Percentiles rank a stretch among this genome's conserved stretches.
Conservation (phyloP, 2,329 filamentous ascomycete genomes). For the Fusarium globosum region DNA sequence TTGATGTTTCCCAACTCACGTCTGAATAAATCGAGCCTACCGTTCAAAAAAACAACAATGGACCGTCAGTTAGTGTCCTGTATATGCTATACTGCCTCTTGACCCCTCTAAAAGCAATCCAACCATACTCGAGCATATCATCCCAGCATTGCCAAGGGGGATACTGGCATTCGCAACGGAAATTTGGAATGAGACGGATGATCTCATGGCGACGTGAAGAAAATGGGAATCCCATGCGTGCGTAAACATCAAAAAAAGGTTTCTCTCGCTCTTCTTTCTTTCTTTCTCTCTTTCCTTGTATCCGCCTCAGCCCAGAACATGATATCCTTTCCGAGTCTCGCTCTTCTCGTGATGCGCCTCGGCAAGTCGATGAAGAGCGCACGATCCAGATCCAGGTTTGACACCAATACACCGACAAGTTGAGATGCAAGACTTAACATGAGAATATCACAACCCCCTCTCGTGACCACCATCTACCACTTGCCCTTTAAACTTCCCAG, state of each 20-base stretch:
- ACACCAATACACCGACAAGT: conserved; percentile 45
- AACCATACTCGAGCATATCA: conserved; percentile 9
- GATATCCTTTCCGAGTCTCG: conserved; percentile 20
- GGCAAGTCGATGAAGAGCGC: conserved; percentile 26
- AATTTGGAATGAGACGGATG: conserved; percentile 9
- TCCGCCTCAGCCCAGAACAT: conserved; percentile 16
- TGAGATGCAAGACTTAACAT: conserved; percentile 45
- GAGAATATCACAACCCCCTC: conserved; percentile 43
- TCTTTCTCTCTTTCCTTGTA: conserved; percentile 32
- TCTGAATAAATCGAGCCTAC: neutral
- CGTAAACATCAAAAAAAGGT: conserved; percentile 42
- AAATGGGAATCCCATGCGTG: conserved; percentile 39
- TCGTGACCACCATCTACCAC: conserved; percentile 21
- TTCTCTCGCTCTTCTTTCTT: conserved; percentile 43
- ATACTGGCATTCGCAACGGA: conserved; percentile 13
- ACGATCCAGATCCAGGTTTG: conserved; percentile 36
- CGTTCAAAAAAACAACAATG: neutral
- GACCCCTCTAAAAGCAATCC: conserved; percentile 25
- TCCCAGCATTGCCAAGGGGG: conserved; percentile 1
- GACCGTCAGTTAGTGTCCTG: conserved; percentile 24
- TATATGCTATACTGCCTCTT: conserved; percentile 36
- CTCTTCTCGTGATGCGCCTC: conserved; percentile 29
- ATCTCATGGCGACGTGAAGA: conserved; percentile 28
- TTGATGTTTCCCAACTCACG: conserved; percentile 3
- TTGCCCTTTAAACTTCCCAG: conserved; percentile 20